A percentile compares a stretch with the other conserved stretches of the same genome.
These are phyloP conservation scores for Scheffersomyces coipomensis DNA, from an alignment of 805 yeast species.

Conservation along the genomic window DNA sequence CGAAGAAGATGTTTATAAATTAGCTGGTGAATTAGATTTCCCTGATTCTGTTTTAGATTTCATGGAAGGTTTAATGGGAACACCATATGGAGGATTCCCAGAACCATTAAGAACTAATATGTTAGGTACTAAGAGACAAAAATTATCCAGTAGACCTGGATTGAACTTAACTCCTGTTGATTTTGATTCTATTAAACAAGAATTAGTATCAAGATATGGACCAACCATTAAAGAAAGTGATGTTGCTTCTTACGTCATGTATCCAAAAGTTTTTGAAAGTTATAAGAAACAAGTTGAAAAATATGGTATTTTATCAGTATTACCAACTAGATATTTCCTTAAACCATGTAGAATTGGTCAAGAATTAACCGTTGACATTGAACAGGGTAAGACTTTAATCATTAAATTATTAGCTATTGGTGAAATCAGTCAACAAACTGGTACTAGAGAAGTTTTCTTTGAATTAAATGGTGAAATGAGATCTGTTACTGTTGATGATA, in stretches of 20 bases:
- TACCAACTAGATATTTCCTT: conserved; percentile 90
- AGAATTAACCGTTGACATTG: conserved; percentile 85
- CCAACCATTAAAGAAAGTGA: conserved; percentile 73
- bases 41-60: conserved; percentile 98
- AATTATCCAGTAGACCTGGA: conserved; percentile 89
- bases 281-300: conserved; percentile 70
- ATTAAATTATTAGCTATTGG: conserved; percentile 91
- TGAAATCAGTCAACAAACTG: conserved; percentile 79
- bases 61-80: conserved; percentile 99
- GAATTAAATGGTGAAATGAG: conserved; percentile 98
- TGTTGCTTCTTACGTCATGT: conserved; percentile 95
- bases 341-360: conserved; percentile 86
- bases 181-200: conserved; percentile 67
- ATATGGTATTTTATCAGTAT: conserved; percentile 90
- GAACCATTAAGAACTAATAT: conserved; percentile 95
- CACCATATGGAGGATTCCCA: conserved; percentile 99
- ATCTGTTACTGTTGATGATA: conserved; percentile 89
- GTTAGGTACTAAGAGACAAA: conserved; percentile 88
- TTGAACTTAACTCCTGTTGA: conserved; percentile 84
- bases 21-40: conserved; percentile 93
- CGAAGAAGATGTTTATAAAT: conserved; percentile 78
- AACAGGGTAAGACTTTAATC: conserved; percentile 91
- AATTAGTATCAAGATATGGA: conserved; percentile 75
- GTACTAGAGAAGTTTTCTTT: conserved; percentile 93
- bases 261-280: conserved; percentile 94